Evolutionary conservation across 2,329 filamentous ascomycete genomes (phyloP).

Genomic region (Alternaria viburni): DNA sequence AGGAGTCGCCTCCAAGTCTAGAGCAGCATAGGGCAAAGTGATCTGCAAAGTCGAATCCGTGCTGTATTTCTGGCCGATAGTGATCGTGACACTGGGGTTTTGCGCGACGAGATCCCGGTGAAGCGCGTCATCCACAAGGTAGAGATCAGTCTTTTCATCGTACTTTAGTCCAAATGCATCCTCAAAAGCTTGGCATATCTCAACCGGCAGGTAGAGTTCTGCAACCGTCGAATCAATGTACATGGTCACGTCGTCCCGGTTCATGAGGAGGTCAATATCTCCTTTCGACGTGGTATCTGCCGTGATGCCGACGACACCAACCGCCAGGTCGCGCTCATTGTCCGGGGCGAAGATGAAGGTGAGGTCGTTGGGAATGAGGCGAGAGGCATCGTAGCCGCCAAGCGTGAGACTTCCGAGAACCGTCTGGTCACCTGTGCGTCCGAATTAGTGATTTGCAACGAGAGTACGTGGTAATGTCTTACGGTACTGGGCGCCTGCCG

Average conservation of each 20-base stretch:
- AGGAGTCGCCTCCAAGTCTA: slow-evolving; percentile 54
- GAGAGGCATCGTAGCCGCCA: slow-evolving; percentile 71
- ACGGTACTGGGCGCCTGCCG: slow-evolving; percentile 77
- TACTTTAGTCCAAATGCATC: slow-evolving; percentile 68
- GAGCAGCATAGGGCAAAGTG: slow-evolving; percentile 57
- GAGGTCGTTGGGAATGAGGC: slow-evolving; percentile 66
- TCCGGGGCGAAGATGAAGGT: slow-evolving; percentile 64
- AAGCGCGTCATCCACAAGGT: slow-evolving; percentile 65
- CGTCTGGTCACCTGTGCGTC: slow-evolving; percentile 37
- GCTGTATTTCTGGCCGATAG: slow-evolving; percentile 45
- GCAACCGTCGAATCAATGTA: slow-evolving; percentile 58
- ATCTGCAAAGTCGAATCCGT: slow-evolving; percentile 52
- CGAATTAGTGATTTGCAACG: slow-evolving; percentile 8
- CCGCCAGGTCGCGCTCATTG: slow-evolving; percentile 65
- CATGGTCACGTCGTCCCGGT: slow-evolving; percentile 46
- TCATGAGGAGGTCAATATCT: slow-evolving; percentile 45
- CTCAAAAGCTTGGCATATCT: slow-evolving; percentile 70
- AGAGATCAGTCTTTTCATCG: slow-evolving; percentile 68
- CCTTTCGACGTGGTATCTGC: slow-evolving; percentile 36
- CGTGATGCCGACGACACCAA: slow-evolving; percentile 58
- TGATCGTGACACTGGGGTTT: slow-evolving; percentile 55
- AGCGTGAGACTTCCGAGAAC: slow-evolving; percentile 63
- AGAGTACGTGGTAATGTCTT: slow-evolving; percentile 34
- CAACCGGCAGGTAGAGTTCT: slow-evolving; percentile 56
- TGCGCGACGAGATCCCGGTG: slow-evolving; percentile 58